A percentile compares a stretch with the other conserved stretches of the same genome.
These are phyloP conservation scores for Verruconis gallopava DNA, from an alignment of 2,329 filamentous ascomycete genomes.

Conservation along the genomic window DNA sequence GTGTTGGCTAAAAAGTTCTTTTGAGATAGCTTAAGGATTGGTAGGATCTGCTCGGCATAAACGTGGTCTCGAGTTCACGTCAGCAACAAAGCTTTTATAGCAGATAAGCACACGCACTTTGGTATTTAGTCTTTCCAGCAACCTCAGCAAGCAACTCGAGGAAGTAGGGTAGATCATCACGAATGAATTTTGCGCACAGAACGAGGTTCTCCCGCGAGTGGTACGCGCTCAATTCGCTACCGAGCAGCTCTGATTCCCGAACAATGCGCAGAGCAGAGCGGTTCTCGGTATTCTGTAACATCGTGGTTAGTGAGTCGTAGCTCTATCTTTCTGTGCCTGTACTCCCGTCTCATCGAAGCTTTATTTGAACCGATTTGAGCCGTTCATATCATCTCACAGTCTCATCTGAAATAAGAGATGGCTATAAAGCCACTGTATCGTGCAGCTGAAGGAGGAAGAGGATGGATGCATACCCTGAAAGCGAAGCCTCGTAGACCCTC, in stretches of 20 bases:
- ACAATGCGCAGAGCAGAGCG: conserved; percentile 85
- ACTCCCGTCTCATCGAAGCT: no score
- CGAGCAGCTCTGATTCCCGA: conserved; percentile 89
- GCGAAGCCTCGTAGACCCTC: conserved; percentile 89
- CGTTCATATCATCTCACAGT: no score
- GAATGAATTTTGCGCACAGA: conserved; percentile 86
- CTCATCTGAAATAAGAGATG: not conserved
- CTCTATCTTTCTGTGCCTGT: no score
- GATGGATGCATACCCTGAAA: conserved; percentile 60
- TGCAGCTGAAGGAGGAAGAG: not conserved
- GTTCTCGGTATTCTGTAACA: conserved; percentile 63
- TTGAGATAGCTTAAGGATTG: conserved; percentile 65
- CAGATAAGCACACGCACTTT: conserved; percentile 39
- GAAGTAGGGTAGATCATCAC: conserved; percentile 94
- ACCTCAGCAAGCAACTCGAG: conserved; percentile 91
- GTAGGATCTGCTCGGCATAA: conserved; percentile 76
- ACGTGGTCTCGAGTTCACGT: conserved; percentile 54
- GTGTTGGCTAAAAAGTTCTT: conserved; percentile 51
- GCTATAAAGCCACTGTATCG: not conserved
- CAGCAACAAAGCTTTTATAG: not conserved
- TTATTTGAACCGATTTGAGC: conserved; percentile 6
- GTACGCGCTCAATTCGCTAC: conserved; percentile 74
- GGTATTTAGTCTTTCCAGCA: conserved; percentile 75
- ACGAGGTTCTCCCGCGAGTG: conserved; percentile 91
- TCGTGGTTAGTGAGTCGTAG: no score